Base-by-base conservation (phyloP, 371 early-diverging fungal species). In the Aphelidium insulamus region DNA sequence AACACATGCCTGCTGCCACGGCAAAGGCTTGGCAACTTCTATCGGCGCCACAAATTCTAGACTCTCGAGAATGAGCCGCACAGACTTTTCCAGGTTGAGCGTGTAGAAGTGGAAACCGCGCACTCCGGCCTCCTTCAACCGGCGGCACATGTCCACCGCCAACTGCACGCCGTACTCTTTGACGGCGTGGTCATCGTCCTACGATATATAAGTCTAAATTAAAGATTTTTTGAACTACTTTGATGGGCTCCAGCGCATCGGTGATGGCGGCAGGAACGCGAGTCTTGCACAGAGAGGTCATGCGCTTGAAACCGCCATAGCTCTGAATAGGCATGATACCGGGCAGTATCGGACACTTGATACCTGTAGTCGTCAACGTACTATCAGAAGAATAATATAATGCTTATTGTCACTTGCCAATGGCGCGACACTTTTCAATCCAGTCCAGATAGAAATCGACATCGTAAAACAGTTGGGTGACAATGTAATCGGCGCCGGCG, bases 251-350 rank as follows among this genome's bases (percentile, higher is more conserved):
- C 32, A 91, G 58, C n/a, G 62, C 81, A 30, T 74, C 71, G 56
- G 63, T 59, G 34, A 91, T 71, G 47, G 65, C 52, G 41, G 72
- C 59, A 24, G 92, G 92, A 5, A 91, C 84, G 9, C 40, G 45
- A 46, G 84, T 83, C 51, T 80, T 72, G 50, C 75, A 75, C 49
- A 82, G 73, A 10, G 75, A 63, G 28, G 79, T 76, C 56, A 91
- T 77, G 17, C 90, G 59, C 33, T 77, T 63, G 60, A 94, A 94
- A 18, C 77, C 77, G 39, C 70, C 75, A 44, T 82, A 84, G 40
- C 65, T 77, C 54, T 86, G 86, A 39, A 91, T 88, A 29, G 87
- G 87, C 75, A 91, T 83, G 37, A 91, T 69, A 24, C 92, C 92
- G 1, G 92, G 88, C 28, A 91, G 58, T 30, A 91, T 86, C 24